Evolutionary conservation across 257 asterid genomes (phyloP), one percentile per base, ranked within the genome.

Genomic region (Anisodus tanguticus): DNA sequence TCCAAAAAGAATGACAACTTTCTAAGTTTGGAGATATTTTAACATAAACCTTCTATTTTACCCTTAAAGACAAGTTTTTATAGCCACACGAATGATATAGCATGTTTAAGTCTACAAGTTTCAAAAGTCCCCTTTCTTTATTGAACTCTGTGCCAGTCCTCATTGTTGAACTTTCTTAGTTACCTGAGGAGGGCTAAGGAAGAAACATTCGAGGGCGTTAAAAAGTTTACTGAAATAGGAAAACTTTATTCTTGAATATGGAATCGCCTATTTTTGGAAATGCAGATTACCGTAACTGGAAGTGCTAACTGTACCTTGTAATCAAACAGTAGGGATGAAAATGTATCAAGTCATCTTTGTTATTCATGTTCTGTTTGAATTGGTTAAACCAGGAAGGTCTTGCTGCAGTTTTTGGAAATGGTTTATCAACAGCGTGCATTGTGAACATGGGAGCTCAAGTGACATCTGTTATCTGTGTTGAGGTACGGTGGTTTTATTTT

Each of bases 401-500:
- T 89, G 98, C 99, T 87, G 99, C 98, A 82, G 94, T 84, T 49
- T 97, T 97, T 85, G 99, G 99, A 85, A 97, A 95, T 91, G 99
- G 99, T 68, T 91, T 95, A 86, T 90, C 97, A 37, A 97, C 98
- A 13, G 98, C 99, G 51, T 97, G 99, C 82, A 89, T 97, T 84
- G 94, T 97, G 83, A 95, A 97, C 90, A 83, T 96, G 66, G 99
- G 99, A 87, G 99, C 99, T 62, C 99, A 97, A 90, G 97, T 93
- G 90, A 90, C 99, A 8, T 92, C 99, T 53, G 93, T 95, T 86
- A 88, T 93, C 88, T 97, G 99, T 86, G 83, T 97, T 55, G 99
- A 97, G 98, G 99, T 93, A 82, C 67, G 88, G 81, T 85, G 64
- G 3, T 74, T 68, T 45, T 68, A 53, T 51, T 76, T 53, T 45